Evolutionary conservation across 1,284 basidiomycete species (phyloP), one percentile per base, ranked within the genome.

Genomic region (Apiotrichum akiyoshidainum): DNA sequence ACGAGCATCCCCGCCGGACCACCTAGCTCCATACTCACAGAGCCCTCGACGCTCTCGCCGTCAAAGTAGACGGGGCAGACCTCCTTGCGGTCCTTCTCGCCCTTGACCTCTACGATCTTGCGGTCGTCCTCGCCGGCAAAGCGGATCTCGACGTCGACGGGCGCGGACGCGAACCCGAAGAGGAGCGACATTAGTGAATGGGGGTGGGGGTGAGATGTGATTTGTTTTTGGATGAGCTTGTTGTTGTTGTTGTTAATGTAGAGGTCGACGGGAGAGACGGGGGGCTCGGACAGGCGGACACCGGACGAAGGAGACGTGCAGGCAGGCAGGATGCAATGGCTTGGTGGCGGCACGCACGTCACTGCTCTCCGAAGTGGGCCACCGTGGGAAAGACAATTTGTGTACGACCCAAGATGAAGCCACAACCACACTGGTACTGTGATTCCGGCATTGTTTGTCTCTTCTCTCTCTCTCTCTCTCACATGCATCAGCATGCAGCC

Each of bases 61-160:
- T 99, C 95, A 72, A 92, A 94, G 77, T 92, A 99, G 11, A 99
- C 87, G 1, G 94, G 93, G 80, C 89, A 92, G 60, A 88, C 86
- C 48, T 89, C 83, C 60, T 83, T 82, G 74, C 87, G 86, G 58
- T 92, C 89, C 77, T 91, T 90, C 63, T 92, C 90, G 2, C 68
- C 69, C 65, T 83, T 83, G 56, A 81, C 74, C 55, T 85, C 84
- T 33, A 85, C 83, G 48, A 82, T 88, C 76, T 93, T 93, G 60
- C 94, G 82, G 46, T 85, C 81, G 56, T 96, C 90, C 73, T 97
- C 93, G 34, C 86, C 87, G 55, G 89, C 86, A 26, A 98, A 83
- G 67, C 88, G 88, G 72, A 99, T 82, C 71, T 97, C 92, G 39
- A 97, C 84, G 71, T 98, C 94, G 60, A 98, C 86, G 0, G 93